Conservation (phyloP, 345 rosid species). For the Laguncularia racemosa region DNA sequence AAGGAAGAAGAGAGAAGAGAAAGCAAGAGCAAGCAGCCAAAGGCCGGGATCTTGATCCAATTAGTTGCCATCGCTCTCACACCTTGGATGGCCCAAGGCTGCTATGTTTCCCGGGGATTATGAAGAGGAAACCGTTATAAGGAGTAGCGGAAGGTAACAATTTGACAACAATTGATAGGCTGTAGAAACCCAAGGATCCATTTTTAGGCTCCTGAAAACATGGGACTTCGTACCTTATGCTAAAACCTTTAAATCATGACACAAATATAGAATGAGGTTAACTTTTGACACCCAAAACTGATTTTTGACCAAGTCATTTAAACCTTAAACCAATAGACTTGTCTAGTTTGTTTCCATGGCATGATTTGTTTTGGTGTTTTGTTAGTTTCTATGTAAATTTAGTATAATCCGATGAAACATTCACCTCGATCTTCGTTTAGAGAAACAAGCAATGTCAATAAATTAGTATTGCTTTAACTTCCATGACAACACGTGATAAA, state of each 20-base stretch:
- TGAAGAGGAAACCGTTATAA: slow-evolving; percentile 13
- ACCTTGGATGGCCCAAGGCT: slow-evolving; percentile 79
- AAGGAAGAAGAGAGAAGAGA: slow-evolving; percentile 13
- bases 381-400: too few relatives aligned
- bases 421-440: too few relatives aligned
- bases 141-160: slow-evolving; percentile 1
- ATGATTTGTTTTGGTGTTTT: too few relatives aligned
- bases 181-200: background rate
- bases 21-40: slow-evolving; percentile 44
- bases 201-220: slow-evolving; percentile 7
- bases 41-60: slow-evolving; percentile 28
- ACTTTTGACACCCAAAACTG: background rate
- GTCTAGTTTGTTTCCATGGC: too few relatives aligned
- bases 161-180: slow-evolving; percentile 17
- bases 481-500: too few relatives aligned
- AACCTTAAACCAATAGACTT: too few relatives aligned
- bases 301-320: slow-evolving; percentile 6
- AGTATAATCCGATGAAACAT: too few relatives aligned
- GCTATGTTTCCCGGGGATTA: slow-evolving; percentile 27
- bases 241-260: slow-evolving; percentile 9
- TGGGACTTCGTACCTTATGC: background rate
- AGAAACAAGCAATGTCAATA: background rate
- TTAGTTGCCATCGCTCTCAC: slow-evolving; percentile 31
- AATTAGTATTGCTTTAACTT: background rate
- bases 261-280: slow-evolving; percentile 6